Base-by-base conservation (phyloP, 2,329 filamentous ascomycete species). In the Aspergillus ochraceoroseus region DNA sequence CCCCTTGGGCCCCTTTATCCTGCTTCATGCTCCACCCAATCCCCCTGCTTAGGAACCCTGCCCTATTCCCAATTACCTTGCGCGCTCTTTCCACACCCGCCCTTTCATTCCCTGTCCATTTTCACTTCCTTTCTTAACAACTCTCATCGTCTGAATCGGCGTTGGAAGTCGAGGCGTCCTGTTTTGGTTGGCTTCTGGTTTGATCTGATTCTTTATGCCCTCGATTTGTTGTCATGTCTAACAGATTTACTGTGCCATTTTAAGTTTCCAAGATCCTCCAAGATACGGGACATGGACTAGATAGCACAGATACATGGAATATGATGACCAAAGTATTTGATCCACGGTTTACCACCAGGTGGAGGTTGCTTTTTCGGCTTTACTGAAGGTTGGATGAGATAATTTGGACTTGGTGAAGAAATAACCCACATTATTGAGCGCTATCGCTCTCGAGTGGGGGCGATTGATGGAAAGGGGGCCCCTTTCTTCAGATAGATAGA, bases 151-250 rank as follows among this genome's bases (percentile, higher is more conserved):
- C 56, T 58, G 45, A 54, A 51, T 56, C 51, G 60, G 61, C 59
- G 61, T 64, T 64, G 60, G 61, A 60, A 53, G 58, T 62, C 58
- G 57, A 55, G 61, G 59, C 59, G 57, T 61, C 58, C 52, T 58
- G 49, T 62, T 59, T 63, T 59, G 57, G 57, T 54, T 57, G 56
- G 55, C 50, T 55, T 50, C 55, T 53, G 50, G 49, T 58, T 45
- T 49, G 39, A 47, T 41, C 36, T 49, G 42, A 48, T 47, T 31
- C 35, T 48, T 43, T 35, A 38, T 48, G 32, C 44, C 41, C 11
- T 43, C 43, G 40, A 44, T 47, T 41, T 51, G 71, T 34, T 59
- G 55, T 47, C 40, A 44, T 41, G 42, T 38, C 34, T 33, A 31
- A 36, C 54, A 4, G 67, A 68, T 51, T 70, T 73, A 32, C 41